These are phyloP conservation scores for Neurospora pannonica DNA, from an alignment of 495 filamentous ascomycete genomes.

Conservation along the genomic window DNA sequence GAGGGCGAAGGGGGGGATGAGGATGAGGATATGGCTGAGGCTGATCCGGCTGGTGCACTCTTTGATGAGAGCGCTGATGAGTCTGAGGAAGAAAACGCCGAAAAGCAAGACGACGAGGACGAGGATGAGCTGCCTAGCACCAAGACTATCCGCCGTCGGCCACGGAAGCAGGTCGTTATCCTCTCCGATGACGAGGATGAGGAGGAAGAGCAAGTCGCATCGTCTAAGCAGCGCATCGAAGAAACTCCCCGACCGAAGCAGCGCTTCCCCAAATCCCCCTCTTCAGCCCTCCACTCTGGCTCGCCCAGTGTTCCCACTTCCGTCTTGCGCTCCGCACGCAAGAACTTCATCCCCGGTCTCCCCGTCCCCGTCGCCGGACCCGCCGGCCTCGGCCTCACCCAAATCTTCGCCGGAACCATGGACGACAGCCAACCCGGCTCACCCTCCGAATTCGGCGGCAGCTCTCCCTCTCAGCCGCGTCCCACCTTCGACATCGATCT, in stretches of 20 bases:
- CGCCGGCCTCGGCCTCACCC: conserved; percentile 66
- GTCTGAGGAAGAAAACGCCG: conserved; percentile 31
- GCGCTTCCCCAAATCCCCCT: conserved; percentile 25
- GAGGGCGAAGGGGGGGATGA: conserved; percentile 25
- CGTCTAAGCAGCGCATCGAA: conserved; percentile 37
- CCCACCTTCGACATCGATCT: conserved; percentile 23
- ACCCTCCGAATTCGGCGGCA: conserved; percentile 2
- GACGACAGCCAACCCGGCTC: conserved; percentile 46
- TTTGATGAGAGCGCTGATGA: conserved; percentile 31
- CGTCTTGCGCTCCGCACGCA: conserved; percentile 46
- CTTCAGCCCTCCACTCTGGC: conserved; percentile 15
- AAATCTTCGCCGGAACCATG: conserved; percentile 90
- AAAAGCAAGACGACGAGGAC: conserved; percentile 29
- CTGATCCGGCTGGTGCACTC: conserved; percentile 7
- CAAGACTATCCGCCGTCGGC: conserved; percentile 24
- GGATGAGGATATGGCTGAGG: conserved; percentile 11
- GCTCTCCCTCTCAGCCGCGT: conserved; percentile 28
- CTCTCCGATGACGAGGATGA: conserved; percentile 52
- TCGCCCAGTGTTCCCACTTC: conserved; percentile 43
- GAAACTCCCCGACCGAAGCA: conserved; percentile 35
- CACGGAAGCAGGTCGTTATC: conserved; percentile 36
- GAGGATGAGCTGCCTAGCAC: conserved; percentile 28
- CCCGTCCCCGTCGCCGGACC: conserved; percentile 42
- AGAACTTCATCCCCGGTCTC: conserved; percentile 51
- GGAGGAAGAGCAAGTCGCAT: conserved; percentile 35